phyloP scores from a whole-genome alignment of 1,139 yeast genomes.

The Spathaspora jeffriesii region DNA sequence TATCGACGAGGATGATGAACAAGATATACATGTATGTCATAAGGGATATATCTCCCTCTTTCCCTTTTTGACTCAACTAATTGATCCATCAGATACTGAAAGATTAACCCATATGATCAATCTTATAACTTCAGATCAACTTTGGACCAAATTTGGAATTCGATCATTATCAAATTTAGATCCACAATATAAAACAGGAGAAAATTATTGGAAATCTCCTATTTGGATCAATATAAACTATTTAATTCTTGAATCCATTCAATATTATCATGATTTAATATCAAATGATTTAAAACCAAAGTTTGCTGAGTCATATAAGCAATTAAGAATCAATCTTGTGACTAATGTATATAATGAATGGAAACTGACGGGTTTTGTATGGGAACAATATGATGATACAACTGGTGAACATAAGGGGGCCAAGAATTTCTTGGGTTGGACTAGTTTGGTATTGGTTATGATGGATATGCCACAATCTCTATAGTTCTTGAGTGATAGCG shows the following conservation, averaged over 20 bases:
- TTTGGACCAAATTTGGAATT: constrained; percentile 82
- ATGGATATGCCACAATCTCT: constrained; percentile 72
- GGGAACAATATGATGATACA: constrained; percentile 86
- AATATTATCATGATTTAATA: constrained; percentile 42
- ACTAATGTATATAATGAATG: constrained; percentile 68
- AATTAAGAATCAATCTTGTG: constrained; percentile 67
- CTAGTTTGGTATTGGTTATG: constrained; percentile 76
- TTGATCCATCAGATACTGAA: constrained; percentile 50
- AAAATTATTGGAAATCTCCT: constrained; percentile 96
- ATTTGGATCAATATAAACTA: constrained; percentile 94
- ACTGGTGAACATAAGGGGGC: constrained; percentile 83
- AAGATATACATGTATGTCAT: constrained; percentile 69
- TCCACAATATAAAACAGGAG: constrained; percentile 68
- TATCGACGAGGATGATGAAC: constrained; percentile 70
- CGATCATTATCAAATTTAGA: constrained; percentile 78
- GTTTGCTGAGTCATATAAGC: constrained; percentile 44
- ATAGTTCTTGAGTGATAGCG: background rate
- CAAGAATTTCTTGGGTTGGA: constrained; percentile 94
- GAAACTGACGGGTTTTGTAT: constrained; percentile 77
- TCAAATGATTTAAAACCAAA: constrained; percentile 31
- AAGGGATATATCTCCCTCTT: constrained; percentile 86
- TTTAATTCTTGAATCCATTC: constrained; percentile 69
- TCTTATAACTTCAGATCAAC: constrained; percentile 55
- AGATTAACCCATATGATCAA: constrained; percentile 55
- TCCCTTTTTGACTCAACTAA: constrained; percentile 78